Evolutionary conservation across 2,329 filamentous ascomycete genomes (phyloP), one percentile per base, ranked within the genome.

Genomic region (Neonectria coccinea): DNA sequence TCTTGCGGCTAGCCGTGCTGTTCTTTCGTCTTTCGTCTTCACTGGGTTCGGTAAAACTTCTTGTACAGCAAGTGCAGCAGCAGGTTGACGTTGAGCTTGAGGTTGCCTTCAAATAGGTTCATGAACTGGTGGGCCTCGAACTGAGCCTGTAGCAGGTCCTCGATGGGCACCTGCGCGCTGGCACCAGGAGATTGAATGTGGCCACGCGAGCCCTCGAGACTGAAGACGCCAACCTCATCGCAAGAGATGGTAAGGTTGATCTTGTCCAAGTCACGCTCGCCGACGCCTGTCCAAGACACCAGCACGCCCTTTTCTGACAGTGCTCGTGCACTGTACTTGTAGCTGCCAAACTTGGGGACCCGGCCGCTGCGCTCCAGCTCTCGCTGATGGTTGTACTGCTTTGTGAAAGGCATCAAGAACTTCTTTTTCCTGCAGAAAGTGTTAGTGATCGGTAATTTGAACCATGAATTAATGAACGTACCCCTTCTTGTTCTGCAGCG

Each of bases 81-180:
- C 76, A 99, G 80, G 83, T 99, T 99, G 75, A 99, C 96, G 79
- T 98, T 98, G 75, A 99, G 87, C 80, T 92, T 91, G 76, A 97
- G 85, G 68, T 86, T 88, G 59, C 91, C 90, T 77, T 97, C 93
- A 75, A 99, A 99, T 65, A 98, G 85, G 75, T 93, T 94, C 88
- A 98, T 94, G 79, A 97, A 97, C 81, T 97, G 94, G 74, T 94
- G 92, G 71, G 96, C 94, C 80, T 98, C 96, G 78, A 97, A 99
- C 80, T 99, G 97, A 56, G 96, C 95, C 81, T 97, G 94, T 74
- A 99, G 84, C 68, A 99, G 84, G 74, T 97, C 95, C 77, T 99
- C 96, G 74, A 99, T 91, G 31, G 94, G 90, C 45, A 99, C 88
- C 71, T 93, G 87, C 7, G 93, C 94, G 76, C 91, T 97, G 7